These are phyloP conservation scores for Physcia stellaris DNA, from an alignment of 495 filamentous ascomycete genomes.

Conservation along the genomic window DNA sequence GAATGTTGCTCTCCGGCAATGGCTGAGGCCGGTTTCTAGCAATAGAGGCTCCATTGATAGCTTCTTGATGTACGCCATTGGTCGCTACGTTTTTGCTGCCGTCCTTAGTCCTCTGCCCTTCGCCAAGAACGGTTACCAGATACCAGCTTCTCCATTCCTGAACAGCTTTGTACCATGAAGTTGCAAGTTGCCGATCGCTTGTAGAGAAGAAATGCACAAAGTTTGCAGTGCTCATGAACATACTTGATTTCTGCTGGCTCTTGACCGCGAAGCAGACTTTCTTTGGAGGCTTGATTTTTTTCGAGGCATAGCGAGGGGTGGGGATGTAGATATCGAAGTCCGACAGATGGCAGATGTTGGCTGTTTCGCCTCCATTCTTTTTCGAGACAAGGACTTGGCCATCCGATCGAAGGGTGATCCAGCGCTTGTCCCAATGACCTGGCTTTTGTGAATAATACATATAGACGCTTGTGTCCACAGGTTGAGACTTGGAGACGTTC, in stretches of 20 bases:
- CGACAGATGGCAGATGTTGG: slow-evolving; percentile 70
- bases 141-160: slow-evolving; percentile 87
- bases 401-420: slow-evolving; percentile 54
- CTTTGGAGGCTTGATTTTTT: slow-evolving; percentile 58
- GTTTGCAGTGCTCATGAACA: slow-evolving; percentile 70
- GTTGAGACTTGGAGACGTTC: slow-evolving; percentile 41
- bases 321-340: slow-evolving; percentile 91
- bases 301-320: slow-evolving; percentile 45
- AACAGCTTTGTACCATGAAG: slow-evolving; percentile 52
- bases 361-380: slow-evolving; percentile 45
- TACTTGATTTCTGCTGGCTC: slow-evolving; percentile 77
- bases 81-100: no score
- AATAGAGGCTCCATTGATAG: slow-evolving; percentile 12
- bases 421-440: slow-evolving; percentile 79
- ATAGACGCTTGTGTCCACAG: slow-evolving; percentile 47
- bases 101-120: slow-evolving; percentile 14
- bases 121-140: slow-evolving; percentile 52
- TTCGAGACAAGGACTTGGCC: slow-evolving; percentile 69
- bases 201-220: slow-evolving; percentile 88
- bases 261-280: slow-evolving; percentile 79
- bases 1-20: slow-evolving; percentile 25
- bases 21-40: slow-evolving; percentile 21
- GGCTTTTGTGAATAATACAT: slow-evolving; percentile 70
- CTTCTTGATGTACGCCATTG: slow-evolving; percentile 1
- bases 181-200: slow-evolving; percentile 51